Evolutionary conservation across 176 grass and related monocot genomes (phyloP).

Genomic region (Cenchrus americanus): DNA sequence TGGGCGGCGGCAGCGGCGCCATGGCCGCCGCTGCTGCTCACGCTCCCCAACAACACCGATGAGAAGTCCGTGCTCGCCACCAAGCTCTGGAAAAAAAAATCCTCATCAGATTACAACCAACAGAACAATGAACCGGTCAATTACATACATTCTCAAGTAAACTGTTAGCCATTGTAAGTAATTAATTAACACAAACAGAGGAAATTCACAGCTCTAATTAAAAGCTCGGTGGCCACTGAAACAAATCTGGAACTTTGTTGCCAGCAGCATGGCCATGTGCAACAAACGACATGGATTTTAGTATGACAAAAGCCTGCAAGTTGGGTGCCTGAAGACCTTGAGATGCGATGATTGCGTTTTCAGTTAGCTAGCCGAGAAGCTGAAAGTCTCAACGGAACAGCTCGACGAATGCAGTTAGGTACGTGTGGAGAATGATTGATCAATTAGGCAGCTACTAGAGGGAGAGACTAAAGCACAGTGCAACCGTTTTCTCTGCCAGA

Average conservation of each 20-base stretch:
- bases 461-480: constrained; percentile 4
- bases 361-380: constrained; percentile 7
- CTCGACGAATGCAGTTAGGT: constrained; percentile 25
- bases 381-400: neutral
- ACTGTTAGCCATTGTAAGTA: too few relatives aligned
- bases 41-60: neutral
- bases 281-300: constrained; percentile 13
- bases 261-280: neutral
- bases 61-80: neutral
- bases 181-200: too few relatives aligned
- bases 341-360: neutral
- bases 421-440: neutral
- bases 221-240: neutral
- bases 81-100: constrained; percentile 23
- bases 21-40: too few relatives aligned
- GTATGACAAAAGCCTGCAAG: neutral
- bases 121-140: too few relatives aligned
- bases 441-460: neutral
- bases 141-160: too few relatives aligned
- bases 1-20: neutral
- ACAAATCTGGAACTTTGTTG: neutral
- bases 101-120: too few relatives aligned
- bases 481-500: constrained; percentile 16
- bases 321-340: constrained; percentile 1
- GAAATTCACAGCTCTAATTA: neutral